Percentiles rank a stretch among this genome's conserved stretches.
phyloP scores from a whole-genome alignment of 2,329 filamentous ascomycete genomes.

The Ophiosphaerella korrae region DNA sequence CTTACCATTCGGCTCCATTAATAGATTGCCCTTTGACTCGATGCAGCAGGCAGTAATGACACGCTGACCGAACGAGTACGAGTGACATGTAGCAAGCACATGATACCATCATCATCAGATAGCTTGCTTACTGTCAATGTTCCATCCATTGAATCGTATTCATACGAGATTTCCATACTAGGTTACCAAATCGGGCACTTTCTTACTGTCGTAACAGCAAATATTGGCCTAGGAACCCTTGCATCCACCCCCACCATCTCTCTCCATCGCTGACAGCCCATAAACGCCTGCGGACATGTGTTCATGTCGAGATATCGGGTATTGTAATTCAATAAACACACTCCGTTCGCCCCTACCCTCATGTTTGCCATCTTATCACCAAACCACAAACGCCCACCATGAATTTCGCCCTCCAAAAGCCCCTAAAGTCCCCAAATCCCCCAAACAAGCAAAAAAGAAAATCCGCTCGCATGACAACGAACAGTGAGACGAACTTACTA shows the following conservation, averaged over 20 bases:
- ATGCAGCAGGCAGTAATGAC: neutral
- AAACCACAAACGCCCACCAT: too few relatives aligned
- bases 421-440: too few relatives aligned
- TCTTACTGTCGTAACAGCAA: neutral
- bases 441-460: neutral
- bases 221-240: neutral
- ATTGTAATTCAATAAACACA: neutral
- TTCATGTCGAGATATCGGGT: slow-evolving; percentile 1
- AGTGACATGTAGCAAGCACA: neutral
- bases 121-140: too few relatives aligned
- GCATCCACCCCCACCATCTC: neutral
- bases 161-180: neutral
- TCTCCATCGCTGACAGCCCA: neutral
- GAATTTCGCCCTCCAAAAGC: too few relatives aligned
- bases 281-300: neutral
- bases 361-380: too few relatives aligned
- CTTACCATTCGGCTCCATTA: neutral
- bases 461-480: neutral
- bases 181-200: too few relatives aligned
- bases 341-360: too few relatives aligned
- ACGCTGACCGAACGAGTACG: neutral
- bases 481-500: neutral
- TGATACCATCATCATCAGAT: too few relatives aligned
- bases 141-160: neutral
- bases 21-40: slow-evolving; percentile 1